Percentiles rank a stretch among this genome's conserved stretches.
phyloP scores from a whole-genome alignment of 257 asterid species.

The Jaltomata sinuosa region DNA sequence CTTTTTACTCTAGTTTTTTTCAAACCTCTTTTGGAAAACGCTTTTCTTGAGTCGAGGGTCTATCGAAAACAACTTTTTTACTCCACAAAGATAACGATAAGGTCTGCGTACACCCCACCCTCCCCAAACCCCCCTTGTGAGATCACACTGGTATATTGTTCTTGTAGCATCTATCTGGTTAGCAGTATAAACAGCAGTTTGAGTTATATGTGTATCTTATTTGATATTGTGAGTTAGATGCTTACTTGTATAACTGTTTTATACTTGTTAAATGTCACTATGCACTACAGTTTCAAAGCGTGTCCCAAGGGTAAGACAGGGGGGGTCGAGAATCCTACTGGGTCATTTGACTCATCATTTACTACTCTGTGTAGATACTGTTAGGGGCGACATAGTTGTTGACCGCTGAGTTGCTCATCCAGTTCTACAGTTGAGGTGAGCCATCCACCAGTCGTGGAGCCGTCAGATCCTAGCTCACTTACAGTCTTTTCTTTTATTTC shows the following conservation, averaged over 20 bases:
- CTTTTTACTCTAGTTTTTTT: background rate
- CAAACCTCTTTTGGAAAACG: background rate
- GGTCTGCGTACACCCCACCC: background rate
- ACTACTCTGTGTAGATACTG: background rate
- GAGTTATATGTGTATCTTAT: background rate
- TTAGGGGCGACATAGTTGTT: background rate
- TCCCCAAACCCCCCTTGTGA: background rate
- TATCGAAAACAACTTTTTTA: background rate
- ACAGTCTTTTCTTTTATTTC: background rate
- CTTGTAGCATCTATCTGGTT: background rate
- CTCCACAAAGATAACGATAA: background rate
- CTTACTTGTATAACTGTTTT: background rate
- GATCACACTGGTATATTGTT: background rate
- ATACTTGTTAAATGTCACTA: background rate
- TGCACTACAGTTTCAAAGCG: background rate
- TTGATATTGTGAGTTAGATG: background rate
- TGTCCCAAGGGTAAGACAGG: background rate
- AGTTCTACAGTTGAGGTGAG: background rate
- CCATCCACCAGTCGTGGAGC: background rate
- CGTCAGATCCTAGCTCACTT: background rate
- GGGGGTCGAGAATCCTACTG: background rate
- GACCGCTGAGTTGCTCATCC: background rate
- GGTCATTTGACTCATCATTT: background rate
- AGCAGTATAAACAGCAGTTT: background rate
- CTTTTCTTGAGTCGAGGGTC: background rate